Evolutionary conservation across 352 stramenopile genomes (phyloP).

Genomic region (Phytophthora sansomeana): DNA sequence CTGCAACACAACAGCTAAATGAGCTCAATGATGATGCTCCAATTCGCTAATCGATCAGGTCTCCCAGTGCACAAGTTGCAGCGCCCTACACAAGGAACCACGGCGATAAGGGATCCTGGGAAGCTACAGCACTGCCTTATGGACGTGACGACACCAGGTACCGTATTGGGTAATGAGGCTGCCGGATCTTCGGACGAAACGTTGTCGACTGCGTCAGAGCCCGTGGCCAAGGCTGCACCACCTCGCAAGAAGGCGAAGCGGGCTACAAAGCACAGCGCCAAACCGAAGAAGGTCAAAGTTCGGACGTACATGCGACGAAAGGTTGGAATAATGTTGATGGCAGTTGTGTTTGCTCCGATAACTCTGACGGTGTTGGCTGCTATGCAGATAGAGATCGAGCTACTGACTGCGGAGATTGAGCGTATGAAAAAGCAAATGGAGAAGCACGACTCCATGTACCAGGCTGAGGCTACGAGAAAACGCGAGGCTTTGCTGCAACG

Average conservation of each 20-base stretch:
- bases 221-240: not conserved
- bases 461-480: conserved; percentile 9
- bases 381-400: conserved; percentile 30
- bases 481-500: conserved; percentile 21
- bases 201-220: not conserved
- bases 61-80: conserved; percentile 3
- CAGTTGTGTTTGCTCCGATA: too few species aligned
- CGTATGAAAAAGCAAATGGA: conserved; percentile 20
- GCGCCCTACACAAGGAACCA: too few species aligned
- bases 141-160: not conserved
- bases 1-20: too few species aligned
- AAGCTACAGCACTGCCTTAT: not conserved
- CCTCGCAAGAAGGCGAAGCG: not conserved
- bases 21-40: not conserved
- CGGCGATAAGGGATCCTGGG: too few species aligned
- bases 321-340: conserved; percentile 1
- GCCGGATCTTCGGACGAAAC: not conserved
- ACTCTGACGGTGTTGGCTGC: too few species aligned
- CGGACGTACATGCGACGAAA: conserved; percentile 39
- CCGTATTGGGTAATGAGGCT: not conserved
- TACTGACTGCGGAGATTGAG: conserved; percentile 23
- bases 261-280: conserved; percentile 4
- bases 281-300: conserved; percentile 16
- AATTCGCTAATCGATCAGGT: not conserved
- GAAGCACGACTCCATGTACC: conserved; percentile 6